Evolutionary conservation across 495 filamentous ascomycete species (phyloP), one percentile per base, ranked within the genome.

Genomic region (Aspergillus avenaceus): DNA sequence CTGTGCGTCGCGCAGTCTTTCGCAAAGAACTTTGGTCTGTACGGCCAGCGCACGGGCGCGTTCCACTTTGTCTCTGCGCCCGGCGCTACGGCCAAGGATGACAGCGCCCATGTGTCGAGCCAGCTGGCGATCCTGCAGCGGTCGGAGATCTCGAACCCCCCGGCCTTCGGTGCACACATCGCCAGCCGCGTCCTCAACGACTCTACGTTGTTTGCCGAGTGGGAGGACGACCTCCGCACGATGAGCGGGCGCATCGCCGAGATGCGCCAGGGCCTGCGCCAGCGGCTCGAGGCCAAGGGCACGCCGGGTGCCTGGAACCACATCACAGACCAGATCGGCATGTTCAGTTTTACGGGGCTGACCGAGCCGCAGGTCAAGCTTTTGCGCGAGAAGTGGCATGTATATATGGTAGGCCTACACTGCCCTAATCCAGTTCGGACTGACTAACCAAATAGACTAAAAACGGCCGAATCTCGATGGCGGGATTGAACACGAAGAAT

Each of bases 11-110:
- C 93, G 5, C 92, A 99, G 76, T 92, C 87, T 19, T 99, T 96
- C 66, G 91, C 93, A 53, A 98, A 99, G 80, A 99, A 99, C 80
- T 95, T 99, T 62, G 93, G 93, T 52, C 79, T 99, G 18, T 99
- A 99, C 66, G 92, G 92, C 54, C 86, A 99, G 77, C 88, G 93
- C 55, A 90, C 90, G 4, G 93, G 93, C 27, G 91, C 88, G 60
- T 99, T 97, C 85, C 93, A 99, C 67, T 93, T 90, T 62, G 85
- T 99, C 38, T 86, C 91, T 1, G 71, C 84, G 0, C 85, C 92
- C 0, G 77, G 82, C 0, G 41, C 84, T 4, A 83, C 88, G 32
- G 86, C 88, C 1, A 50, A 72, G n/a, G 81, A 76, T 9, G 79
- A 81, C 29, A 78, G 68, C 46, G 74, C 85, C 49, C 47, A 73